These are phyloP conservation scores for Fusarium camptoceras DNA, from an alignment of 2,329 filamentous ascomycete genomes.

Conservation along the genomic window DNA sequence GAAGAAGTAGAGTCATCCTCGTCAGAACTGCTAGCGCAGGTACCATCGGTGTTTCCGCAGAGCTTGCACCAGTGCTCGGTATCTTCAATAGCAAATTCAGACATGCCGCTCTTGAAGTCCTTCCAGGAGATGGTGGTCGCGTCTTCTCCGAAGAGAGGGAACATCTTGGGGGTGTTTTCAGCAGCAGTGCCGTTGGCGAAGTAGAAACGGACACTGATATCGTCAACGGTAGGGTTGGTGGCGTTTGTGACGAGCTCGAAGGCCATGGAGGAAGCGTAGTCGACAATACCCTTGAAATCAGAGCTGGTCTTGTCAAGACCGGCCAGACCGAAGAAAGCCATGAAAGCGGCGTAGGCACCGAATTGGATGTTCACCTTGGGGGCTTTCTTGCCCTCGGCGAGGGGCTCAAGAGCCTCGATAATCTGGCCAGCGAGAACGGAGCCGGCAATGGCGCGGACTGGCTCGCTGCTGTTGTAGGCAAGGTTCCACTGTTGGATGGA, in stretches of 20 bases:
- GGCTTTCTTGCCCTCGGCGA: slow-evolving; percentile 56
- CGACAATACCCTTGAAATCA: slow-evolving; percentile 81
- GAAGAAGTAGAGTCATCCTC: slow-evolving; percentile 36
- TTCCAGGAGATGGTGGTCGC: slow-evolving; percentile 72
- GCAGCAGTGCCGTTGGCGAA: slow-evolving; percentile 70
- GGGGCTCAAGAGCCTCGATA: slow-evolving; percentile 63
- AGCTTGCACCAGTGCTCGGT: slow-evolving; percentile 77
- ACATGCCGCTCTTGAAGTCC: slow-evolving; percentile 73
- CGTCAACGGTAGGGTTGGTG: slow-evolving; percentile 57
- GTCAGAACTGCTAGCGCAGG: slow-evolving; percentile 64
- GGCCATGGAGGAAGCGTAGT: slow-evolving; percentile 84
- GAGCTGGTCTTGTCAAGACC: slow-evolving; percentile 62
- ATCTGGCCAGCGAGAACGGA: slow-evolving; percentile 68
- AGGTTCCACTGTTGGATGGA: slow-evolving; percentile 84
- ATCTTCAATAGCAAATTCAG: slow-evolving; percentile 73
- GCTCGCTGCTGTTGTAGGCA: slow-evolving; percentile 82
- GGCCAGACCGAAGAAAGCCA: slow-evolving; percentile 72
- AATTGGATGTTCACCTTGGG: slow-evolving; percentile 66
- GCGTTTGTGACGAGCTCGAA: slow-evolving; percentile 77
- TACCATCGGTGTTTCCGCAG: slow-evolving; percentile 78
- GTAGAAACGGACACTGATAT: slow-evolving; percentile 70
- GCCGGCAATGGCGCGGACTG: slow-evolving; percentile 68
- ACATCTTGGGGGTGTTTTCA: slow-evolving; percentile 62
- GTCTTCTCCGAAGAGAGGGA: slow-evolving; percentile 70
- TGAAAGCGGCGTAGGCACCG: slow-evolving; percentile 71